Conservation (phyloP, 805 yeast genomes). For the Candida patagonica region DNA sequence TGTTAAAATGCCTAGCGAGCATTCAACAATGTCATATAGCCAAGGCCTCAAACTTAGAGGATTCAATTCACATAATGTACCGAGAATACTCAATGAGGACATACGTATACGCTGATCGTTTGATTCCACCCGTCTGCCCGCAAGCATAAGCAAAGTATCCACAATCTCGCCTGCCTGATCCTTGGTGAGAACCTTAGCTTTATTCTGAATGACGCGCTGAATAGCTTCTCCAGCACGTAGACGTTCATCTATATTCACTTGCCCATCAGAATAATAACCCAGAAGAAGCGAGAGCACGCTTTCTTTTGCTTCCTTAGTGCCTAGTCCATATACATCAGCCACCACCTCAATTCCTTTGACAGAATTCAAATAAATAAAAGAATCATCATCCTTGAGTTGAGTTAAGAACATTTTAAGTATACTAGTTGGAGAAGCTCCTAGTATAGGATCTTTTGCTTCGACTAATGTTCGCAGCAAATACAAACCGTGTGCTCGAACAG, state of each 20-base stretch:
- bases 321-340: constrained; percentile 34
- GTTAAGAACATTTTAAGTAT: constrained; percentile 48
- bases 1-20: constrained; percentile 66
- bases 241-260: constrained; percentile 49
- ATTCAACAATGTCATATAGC: constrained; percentile 56
- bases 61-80: constrained; percentile 52
- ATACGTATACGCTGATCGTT: constrained; percentile 44
- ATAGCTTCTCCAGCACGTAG: constrained; percentile 78
- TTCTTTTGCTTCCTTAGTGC: constrained; percentile 5
- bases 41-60: constrained; percentile 43
- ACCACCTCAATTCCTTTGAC: constrained; percentile 68
- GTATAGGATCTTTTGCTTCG: constrained; percentile 38
- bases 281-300: constrained; percentile 32
- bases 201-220: constrained; percentile 43
- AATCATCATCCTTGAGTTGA: constrained; percentile 70
- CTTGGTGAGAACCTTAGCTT: constrained; percentile 43
- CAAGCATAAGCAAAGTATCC: constrained; percentile 30
- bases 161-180: constrained; percentile 35
- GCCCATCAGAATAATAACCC: constrained; percentile 28
- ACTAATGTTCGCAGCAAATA: constrained; percentile 50
- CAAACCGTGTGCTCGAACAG: constrained; percentile 82
- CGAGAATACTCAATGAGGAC: constrained; percentile 84
- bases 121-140: constrained; percentile 10
- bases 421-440: constrained; percentile 36
- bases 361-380: constrained; percentile 76